Percentiles rank a stretch among this genome's conserved stretches.
Evolutionary conservation across 768 basidiomycete genomes (phyloP).

Genomic region (Auricularia cornea): DNA sequence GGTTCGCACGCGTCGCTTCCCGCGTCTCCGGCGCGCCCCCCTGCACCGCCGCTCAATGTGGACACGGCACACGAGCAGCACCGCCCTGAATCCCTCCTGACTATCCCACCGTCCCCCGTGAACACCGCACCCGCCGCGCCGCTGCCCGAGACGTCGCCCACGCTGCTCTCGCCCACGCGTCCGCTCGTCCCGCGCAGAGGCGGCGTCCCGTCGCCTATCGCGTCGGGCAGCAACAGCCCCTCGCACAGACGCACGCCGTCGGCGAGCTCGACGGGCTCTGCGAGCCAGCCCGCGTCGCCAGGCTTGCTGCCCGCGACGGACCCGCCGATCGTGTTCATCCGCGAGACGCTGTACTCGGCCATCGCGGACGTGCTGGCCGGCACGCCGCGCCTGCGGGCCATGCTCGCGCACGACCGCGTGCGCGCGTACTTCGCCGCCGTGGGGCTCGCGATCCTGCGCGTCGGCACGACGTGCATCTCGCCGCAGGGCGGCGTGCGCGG

Average conservation of each 20-base stretch:
- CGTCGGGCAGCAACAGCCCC: constrained; percentile 1
- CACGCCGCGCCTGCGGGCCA: constrained; percentile 41
- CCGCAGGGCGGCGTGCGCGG: constrained; percentile 39
- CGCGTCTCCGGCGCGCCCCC: constrained; percentile 12
- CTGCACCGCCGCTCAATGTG: not conserved
- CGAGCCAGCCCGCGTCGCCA: constrained; percentile 20
- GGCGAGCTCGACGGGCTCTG: constrained; percentile 14
- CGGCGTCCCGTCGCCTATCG: not conserved
- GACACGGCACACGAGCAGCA: not conserved
- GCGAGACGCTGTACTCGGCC: constrained; percentile 80
- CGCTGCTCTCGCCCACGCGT: not conserved
- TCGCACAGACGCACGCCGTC: constrained; percentile 16
- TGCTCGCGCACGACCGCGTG: constrained; percentile 54
- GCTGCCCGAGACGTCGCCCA: not conserved
- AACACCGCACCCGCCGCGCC: not conserved
- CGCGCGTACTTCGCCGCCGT: constrained; percentile 77
- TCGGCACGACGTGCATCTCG: constrained; percentile 42
- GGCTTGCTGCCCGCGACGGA: constrained; percentile 25
- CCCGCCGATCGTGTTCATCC: constrained; percentile 68
- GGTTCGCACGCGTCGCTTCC: constrained; percentile 14
- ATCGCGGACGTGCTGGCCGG: constrained; percentile 60
- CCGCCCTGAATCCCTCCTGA: not conserved
- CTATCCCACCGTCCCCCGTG: not conserved
- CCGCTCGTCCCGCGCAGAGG: not conserved
- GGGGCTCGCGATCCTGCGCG: constrained; percentile 61